Conservation (phyloP, 2,329 filamentous ascomycete genomes). For the Aspergillus clavatus region DNA sequence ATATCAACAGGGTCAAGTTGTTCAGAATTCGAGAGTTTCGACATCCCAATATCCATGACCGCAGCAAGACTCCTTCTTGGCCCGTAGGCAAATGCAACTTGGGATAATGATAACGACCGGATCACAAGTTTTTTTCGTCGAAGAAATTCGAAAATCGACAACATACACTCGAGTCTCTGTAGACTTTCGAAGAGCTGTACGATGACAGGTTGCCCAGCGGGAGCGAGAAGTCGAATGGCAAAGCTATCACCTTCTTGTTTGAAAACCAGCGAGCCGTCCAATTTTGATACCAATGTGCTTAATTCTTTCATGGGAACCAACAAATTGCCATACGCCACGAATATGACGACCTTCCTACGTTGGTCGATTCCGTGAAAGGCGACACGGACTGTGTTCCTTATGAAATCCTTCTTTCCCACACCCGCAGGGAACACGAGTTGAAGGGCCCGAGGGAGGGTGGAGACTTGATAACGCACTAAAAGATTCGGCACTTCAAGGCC, state of each 20-base stretch:
- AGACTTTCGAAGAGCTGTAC: constrained; percentile 32
- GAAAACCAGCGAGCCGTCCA: constrained; percentile 31
- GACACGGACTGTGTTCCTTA: constrained; percentile 35
- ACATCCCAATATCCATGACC: constrained; percentile 28
- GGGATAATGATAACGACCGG: constrained; percentile 32
- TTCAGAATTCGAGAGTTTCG: constrained; percentile 14
- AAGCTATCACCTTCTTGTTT: constrained; percentile 32
- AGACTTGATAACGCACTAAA: constrained; percentile 29
- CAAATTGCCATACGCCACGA: constrained; percentile 36
- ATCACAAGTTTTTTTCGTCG: constrained; percentile 29
- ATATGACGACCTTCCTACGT: constrained; percentile 26
- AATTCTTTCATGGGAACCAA: constrained; percentile 23
- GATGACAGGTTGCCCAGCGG: constrained; percentile 34
- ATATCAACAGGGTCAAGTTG: constrained; percentile 20
- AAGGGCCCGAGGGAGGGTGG: constrained; percentile 28
- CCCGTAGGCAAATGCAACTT: constrained; percentile 34
- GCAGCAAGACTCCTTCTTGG: constrained; percentile 25
- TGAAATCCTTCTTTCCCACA: constrained; percentile 22
- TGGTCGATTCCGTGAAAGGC: constrained; percentile 37
- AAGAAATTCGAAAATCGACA: constrained; percentile 34
- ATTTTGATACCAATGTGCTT: constrained; percentile 21
- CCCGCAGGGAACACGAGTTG: constrained; percentile 26
- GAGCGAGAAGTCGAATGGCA: constrained; percentile 35
- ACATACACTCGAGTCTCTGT: constrained; percentile 35
- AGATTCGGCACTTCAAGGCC: constrained; percentile 33